phyloP scores from a whole-genome alignment of 1,284 basidiomycete genomes.

The Leccinum idahoense region DNA sequence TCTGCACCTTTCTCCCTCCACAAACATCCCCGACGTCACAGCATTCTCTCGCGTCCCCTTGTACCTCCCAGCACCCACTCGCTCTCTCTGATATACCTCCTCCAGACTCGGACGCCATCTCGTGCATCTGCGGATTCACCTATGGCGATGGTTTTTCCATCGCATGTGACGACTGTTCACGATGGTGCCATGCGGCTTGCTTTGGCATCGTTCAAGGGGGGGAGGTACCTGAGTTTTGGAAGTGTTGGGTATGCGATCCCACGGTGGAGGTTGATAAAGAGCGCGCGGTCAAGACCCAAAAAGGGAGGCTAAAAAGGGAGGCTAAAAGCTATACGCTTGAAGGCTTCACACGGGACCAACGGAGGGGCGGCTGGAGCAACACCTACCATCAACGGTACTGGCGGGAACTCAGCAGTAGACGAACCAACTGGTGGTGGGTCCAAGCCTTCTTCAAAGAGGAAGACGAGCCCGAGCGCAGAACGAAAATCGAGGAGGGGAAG shows the following conservation, averaged over 20 bases:
- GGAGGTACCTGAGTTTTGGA: constrained; percentile 72
- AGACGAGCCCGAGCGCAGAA: constrained; percentile 42
- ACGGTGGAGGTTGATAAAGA: constrained; percentile 40
- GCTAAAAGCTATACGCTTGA: constrained; percentile 24
- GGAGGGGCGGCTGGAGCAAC: constrained; percentile 9
- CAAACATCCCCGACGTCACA: constrained; percentile 15
- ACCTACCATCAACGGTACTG: constrained; percentile 12
- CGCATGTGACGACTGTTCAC: constrained; percentile 82
- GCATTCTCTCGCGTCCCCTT: constrained; percentile 15
- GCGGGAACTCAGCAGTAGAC: constrained; percentile 10
- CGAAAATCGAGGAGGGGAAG: constrained; percentile 40
- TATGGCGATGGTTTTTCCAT: constrained; percentile 92
- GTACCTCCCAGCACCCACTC: constrained; percentile 19
- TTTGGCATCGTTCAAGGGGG: constrained; percentile 65
- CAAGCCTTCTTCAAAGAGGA: constrained; percentile 27
- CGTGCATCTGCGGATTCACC: constrained; percentile 69
- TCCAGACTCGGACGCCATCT: constrained; percentile 44
- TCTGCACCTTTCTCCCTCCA: constrained; percentile 9
- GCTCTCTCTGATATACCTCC: constrained; percentile 15
- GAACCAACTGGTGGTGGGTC: constrained; percentile 12
- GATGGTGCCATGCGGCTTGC: constrained; percentile 91
- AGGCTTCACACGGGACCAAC: constrained; percentile 25
- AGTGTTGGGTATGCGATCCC: constrained; percentile 58
- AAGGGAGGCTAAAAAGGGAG: constrained; percentile 2
- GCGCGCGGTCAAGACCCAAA: constrained; percentile 37